A percentile compares a stretch with the other conserved stretches of the same genome.
phyloP scores from a whole-genome alignment of 352 stramenopile genomes.

The Elongisporangium undulatum region DNA sequence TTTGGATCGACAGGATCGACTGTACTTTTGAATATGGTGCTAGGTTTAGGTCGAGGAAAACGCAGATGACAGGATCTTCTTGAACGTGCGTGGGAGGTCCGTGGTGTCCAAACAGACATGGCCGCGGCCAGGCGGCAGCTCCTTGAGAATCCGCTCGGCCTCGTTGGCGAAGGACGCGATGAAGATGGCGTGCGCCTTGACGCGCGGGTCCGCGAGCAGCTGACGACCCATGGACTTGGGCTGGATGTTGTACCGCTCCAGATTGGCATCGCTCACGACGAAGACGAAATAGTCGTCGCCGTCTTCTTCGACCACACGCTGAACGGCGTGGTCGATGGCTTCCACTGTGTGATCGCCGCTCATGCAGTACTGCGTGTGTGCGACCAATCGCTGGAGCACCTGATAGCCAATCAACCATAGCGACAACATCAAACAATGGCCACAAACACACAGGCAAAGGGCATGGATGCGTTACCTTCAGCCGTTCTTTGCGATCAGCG shows the following conservation, averaged over 20 bases:
- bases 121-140: slow-evolving; percentile 61
- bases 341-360: slow-evolving; percentile 94
- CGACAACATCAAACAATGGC: not conserved
- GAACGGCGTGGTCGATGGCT: slow-evolving; percentile 81
- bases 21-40: not conserved
- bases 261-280: slow-evolving; percentile 94
- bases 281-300: slow-evolving; percentile 89
- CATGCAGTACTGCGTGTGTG: slow-evolving; percentile 93
- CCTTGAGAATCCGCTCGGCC: slow-evolving; percentile 51
- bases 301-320: slow-evolving; percentile 55
- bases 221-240: slow-evolving; percentile 48
- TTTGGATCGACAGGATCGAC: not conserved
- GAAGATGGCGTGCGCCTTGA: slow-evolving; percentile 81
- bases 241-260: slow-evolving; percentile 89
- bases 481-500: slow-evolving; percentile 81
- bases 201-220: slow-evolving; percentile 40
- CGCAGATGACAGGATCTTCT: slow-evolving; percentile 76
- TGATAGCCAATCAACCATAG: not conserved
- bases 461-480: slow-evolving; percentile 35
- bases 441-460: not conserved
- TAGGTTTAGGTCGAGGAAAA: slow-evolving; percentile 13
- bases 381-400: slow-evolving; percentile 92
- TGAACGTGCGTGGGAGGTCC: slow-evolving; percentile 77
- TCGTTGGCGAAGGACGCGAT: slow-evolving; percentile 84
- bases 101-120: slow-evolving; percentile 80